Percentiles rank a stretch among this genome's conserved stretches.
phyloP scores from a whole-genome alignment of 352 stramenopile genomes.

The Plasmopara halstedii region DNA sequence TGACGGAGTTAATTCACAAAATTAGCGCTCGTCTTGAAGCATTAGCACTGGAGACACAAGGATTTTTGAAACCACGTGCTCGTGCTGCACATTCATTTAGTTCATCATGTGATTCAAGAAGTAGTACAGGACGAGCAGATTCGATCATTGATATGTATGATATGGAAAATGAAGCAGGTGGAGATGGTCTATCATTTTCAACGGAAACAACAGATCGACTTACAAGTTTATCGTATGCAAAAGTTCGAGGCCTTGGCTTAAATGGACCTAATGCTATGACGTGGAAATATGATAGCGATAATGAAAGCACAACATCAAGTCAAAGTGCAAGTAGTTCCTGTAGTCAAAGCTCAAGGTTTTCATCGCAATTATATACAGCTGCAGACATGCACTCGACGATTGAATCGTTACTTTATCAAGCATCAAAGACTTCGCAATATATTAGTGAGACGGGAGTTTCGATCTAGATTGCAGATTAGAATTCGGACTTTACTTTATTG shows the following conservation, averaged over 20 bases:
- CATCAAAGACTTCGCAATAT: constrained; percentile 57
- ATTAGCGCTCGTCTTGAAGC: constrained; percentile 44
- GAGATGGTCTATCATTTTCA: constrained; percentile 25
- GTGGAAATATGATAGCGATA: constrained; percentile 51
- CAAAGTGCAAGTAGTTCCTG: constrained; percentile 25
- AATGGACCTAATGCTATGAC: constrained; percentile 17
- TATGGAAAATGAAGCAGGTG: constrained; percentile 37
- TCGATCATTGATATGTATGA: constrained; percentile 56
- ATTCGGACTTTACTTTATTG: background rate
- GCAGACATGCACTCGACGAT: constrained; percentile 64
- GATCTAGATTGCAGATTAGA: constrained; percentile 12
- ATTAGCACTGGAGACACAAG: constrained; percentile 33
- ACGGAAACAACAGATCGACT: constrained; percentile 31
- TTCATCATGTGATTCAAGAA: constrained; percentile 43
- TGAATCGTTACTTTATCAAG: constrained; percentile 60
- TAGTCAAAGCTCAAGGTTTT: constrained; percentile 36
- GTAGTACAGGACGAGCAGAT: constrained; percentile 50
- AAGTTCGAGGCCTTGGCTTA: constrained; percentile 28
- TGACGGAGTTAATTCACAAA: constrained; percentile 28
- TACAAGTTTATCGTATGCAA: constrained; percentile 30
- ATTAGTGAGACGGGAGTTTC: constrained; percentile 36
- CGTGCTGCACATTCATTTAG: constrained; percentile 47
- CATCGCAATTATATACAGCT: constrained; percentile 39
- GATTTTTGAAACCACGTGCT: constrained; percentile 30
- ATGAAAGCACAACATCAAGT: constrained; percentile 42